Evolutionary conservation across 768 basidiomycete genomes (phyloP).

Genomic region (Gautieria morchelliformis): DNA sequence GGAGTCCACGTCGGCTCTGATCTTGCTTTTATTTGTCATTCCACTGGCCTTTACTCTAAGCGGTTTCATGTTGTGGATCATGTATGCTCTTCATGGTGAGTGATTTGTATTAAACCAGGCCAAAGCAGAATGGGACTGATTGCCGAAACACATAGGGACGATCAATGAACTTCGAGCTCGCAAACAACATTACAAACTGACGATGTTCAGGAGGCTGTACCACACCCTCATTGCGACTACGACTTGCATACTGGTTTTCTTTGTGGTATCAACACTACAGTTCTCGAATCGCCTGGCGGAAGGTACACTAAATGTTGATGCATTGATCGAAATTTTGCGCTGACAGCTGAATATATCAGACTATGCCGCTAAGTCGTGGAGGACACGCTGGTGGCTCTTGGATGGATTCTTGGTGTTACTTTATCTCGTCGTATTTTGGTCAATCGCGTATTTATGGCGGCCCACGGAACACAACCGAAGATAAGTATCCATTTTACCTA

Average conservation of each 20-base stretch:
- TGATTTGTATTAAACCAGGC: constrained; percentile 4
- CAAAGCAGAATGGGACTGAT: constrained; percentile 6
- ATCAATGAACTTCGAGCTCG: constrained; percentile 77
- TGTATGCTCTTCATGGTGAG: constrained; percentile 80
- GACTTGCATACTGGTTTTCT: constrained; percentile 76
- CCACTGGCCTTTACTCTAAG: constrained; percentile 95
- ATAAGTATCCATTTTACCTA: constrained; percentile 34
- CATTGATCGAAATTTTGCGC: constrained; percentile 4
- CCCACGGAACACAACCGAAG: constrained; percentile 85
- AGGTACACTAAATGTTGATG: constrained; percentile 37
- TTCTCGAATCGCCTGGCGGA: constrained; percentile 88
- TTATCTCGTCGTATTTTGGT: constrained; percentile 70
- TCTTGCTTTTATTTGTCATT: constrained; percentile 83
- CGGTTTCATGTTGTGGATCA: constrained; percentile 92
- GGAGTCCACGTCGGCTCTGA: constrained; percentile 78
- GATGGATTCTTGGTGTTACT: constrained; percentile 91
- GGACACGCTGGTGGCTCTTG: constrained; percentile 87
- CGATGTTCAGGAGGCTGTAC: constrained; percentile 84
- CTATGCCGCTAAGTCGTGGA: constrained; percentile 88
- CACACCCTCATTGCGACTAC: constrained; percentile 78
- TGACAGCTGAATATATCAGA: constrained; percentile 37
- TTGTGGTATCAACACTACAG: constrained; percentile 83
- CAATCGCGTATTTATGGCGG: constrained; percentile 87
- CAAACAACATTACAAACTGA: constrained; percentile 78
- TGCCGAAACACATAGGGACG: constrained; percentile 45